These are phyloP conservation scores for Dactylis glomerata DNA, from an alignment of 176 grass and related monocot genomes.

Conservation along the genomic window DNA sequence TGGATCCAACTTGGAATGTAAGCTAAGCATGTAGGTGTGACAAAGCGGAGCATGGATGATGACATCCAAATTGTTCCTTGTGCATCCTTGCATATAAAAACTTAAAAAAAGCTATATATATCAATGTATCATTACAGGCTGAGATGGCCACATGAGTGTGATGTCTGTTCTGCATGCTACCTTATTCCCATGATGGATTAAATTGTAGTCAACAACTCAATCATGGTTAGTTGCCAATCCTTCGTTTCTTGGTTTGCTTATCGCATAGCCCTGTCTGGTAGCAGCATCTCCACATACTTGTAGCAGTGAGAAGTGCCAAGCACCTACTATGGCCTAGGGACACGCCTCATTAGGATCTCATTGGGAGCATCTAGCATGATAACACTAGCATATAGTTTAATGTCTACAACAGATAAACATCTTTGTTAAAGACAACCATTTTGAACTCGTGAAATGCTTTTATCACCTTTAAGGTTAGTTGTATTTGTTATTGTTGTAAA, in stretches of 20 bases:
- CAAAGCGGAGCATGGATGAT: conserved; percentile 8
- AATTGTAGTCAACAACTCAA: not conserved
- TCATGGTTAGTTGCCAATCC: conserved; percentile 10
- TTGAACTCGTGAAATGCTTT: not conserved
- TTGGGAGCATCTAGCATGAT: not conserved
- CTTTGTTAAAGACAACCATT: conserved; percentile 4
- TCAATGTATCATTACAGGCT: not conserved
- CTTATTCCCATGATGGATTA: conserved; percentile 9
- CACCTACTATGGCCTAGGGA: not conserved
- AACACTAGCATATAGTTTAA: not conserved
- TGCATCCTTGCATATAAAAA: conserved; percentile 2
- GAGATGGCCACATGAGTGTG: conserved; percentile 20
- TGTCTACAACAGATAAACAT: not conserved
- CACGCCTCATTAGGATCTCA: not conserved
- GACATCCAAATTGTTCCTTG: not conserved
- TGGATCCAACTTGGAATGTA: conserved; percentile 26
- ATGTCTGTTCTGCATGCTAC: conserved; percentile 22
- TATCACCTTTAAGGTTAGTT: not conserved
- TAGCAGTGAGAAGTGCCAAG: not conserved
- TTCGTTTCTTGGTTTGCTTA: not conserved
- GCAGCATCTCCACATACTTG: not conserved
- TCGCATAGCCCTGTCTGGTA: conserved; percentile 14
- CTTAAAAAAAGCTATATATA: not conserved
- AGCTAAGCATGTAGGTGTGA: conserved; percentile 30
- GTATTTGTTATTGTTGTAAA: not conserved